phyloP scores from a whole-genome alignment of 345 rosid genomes.

The Lumnitzera littorea region DNA sequence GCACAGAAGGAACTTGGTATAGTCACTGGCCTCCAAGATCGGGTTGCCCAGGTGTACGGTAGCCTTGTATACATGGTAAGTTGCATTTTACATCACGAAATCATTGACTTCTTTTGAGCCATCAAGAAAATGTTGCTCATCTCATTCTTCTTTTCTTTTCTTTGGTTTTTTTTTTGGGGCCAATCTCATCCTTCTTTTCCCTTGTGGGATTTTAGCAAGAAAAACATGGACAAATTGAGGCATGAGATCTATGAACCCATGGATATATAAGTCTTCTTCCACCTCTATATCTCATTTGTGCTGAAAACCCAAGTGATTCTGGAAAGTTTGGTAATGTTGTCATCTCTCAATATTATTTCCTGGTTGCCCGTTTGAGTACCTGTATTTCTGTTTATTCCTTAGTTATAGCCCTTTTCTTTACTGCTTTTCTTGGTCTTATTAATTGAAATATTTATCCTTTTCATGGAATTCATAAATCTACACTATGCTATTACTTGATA shows the following conservation, averaged over 20 bases:
- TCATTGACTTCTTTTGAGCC: too few species aligned
- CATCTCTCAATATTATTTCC: background rate
- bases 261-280: constrained; percentile 83
- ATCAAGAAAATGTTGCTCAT: background rate
- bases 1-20: constrained; percentile 91
- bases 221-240: constrained; percentile 71
- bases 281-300: constrained; percentile 75
- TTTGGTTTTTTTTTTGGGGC: too few species aligned
- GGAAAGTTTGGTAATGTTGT: constrained; percentile 56
- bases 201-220: constrained; percentile 70
- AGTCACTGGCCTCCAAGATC: constrained; percentile 96
- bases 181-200: too few species aligned
- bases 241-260: constrained; percentile 75
- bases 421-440: too few species aligned
- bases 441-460: too few species aligned
- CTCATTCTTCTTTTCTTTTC: background rate
- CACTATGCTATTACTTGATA: too few species aligned
- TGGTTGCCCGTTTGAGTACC: too few species aligned
- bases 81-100: background rate
- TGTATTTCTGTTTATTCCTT: too few species aligned
- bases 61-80: constrained; percentile 93
- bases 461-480: too few species aligned
- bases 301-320: constrained; percentile 98
- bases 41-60: constrained; percentile 93
- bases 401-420: too few species aligned